Evolutionary conservation across 768 basidiomycete species (phyloP), one percentile per base, ranked within the genome.

Genomic region (Tephrocybe sp.): DNA sequence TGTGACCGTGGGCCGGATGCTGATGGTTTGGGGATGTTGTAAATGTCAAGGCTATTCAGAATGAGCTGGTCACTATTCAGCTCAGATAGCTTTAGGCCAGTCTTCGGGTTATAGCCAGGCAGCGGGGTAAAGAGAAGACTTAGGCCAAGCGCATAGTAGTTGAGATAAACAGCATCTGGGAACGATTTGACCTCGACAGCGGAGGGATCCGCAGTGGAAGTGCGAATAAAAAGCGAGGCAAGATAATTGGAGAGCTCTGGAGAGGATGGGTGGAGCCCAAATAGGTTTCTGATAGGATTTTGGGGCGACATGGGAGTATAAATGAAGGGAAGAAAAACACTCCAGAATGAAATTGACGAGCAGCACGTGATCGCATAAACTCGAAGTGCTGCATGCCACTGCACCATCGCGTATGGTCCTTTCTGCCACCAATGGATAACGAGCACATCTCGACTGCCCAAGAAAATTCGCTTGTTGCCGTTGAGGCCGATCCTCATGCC

Each of bases 91-190:
- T 67, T 68, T 26, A 77, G 60, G 17, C 76, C 79, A 9, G 69
- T 62, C 48, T 64, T 67, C 20, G 83, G 85, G 59, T 76, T 82
- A 70, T 89, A 89, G 21, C 82, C 85, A 17, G 78, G 71, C 45
- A 68, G 68, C 4, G 92, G 91, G 20, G 75, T 57, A 72, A 88
- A 95, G 58, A 88, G 80, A 40, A 97, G 70, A 57, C 93, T 95
- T 60, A 96, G 61, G 10, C 95, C 95, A 25, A 95, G 75, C 1
- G 76, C 26, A 62, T 77, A 79, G 71, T 92, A 95, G 66, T 91
- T 95, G 73, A 90, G 80, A 73, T 94, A 98, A 57, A 93, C 83
- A 7, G 80, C 79, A 65, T 97, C 92, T 24, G 90, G 65, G 65
- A 91, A 94, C 0, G 83, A 73, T 65, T 90, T 93, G 67, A 93